These are phyloP conservation scores for Neurospora sp. DNA, from an alignment of 495 filamentous ascomycete species.

Conservation along the genomic window DNA sequence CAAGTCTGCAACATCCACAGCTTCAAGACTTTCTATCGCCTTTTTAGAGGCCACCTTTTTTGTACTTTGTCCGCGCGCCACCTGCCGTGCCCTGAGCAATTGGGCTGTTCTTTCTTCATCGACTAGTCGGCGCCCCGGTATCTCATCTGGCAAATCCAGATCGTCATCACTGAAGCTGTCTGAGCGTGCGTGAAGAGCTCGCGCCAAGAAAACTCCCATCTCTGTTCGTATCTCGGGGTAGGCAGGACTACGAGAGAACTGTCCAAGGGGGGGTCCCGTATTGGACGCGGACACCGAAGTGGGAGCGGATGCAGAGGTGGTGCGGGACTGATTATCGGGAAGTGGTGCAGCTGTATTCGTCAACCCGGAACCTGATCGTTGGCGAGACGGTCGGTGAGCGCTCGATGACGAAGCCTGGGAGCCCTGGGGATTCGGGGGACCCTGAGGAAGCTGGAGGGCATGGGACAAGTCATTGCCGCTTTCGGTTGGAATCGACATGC, in stretches of 20 bases:
- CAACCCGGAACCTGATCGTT: background rate
- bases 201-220: background rate
- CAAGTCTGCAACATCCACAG: slow-evolving; percentile 30
- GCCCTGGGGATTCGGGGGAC: background rate
- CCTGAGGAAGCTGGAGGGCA: background rate
- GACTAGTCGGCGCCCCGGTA: background rate
- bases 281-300: background rate
- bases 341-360: background rate
- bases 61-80: slow-evolving; percentile 27
- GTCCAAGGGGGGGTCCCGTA: background rate
- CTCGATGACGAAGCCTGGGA: background rate
- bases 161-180: slow-evolving; percentile 22
- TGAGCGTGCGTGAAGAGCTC: background rate
- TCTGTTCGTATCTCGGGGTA: background rate
- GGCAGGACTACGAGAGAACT: background rate
- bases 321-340: background rate
- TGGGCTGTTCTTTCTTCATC: slow-evolving; percentile 6
- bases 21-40: slow-evolving; percentile 35
- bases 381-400: background rate
- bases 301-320: background rate
- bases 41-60: slow-evolving; percentile 37
- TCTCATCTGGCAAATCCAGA: slow-evolving; percentile 6
- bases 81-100: slow-evolving; percentile 14
- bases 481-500: background rate
- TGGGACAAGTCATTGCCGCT: background rate